These are phyloP conservation scores for Saccharomyces hybrid DNA, from an alignment of 1,139 yeast genomes.

Conservation along the genomic window DNA sequence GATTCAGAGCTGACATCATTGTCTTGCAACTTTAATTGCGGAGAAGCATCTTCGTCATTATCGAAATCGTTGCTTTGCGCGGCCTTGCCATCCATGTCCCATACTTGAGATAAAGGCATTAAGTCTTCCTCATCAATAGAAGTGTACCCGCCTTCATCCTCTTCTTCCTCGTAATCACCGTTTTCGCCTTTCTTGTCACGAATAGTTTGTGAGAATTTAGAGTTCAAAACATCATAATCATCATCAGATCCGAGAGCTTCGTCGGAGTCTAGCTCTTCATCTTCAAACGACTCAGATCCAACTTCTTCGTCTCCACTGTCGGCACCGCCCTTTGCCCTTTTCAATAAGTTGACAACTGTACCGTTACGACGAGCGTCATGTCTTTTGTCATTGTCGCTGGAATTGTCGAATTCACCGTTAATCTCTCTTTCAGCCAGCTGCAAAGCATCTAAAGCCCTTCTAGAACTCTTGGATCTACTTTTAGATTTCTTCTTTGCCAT, in stretches of 20 bases:
- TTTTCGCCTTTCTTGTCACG: slow-evolving; percentile 45
- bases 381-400: slow-evolving; percentile 33
- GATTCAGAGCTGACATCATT: slow-evolving; percentile 21
- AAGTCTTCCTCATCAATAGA: slow-evolving; percentile 66
- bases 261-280: slow-evolving; percentile 69
- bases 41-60: slow-evolving; percentile 28
- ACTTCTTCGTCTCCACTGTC: slow-evolving; percentile 33
- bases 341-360: slow-evolving; percentile 36
- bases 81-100: slow-evolving; percentile 70
- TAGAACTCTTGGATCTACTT: slow-evolving; percentile 29
- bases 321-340: slow-evolving; percentile 17
- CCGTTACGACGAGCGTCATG: slow-evolving; percentile 28
- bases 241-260: slow-evolving; percentile 73
- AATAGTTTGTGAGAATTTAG: slow-evolving; percentile 60
- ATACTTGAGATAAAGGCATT: slow-evolving; percentile 71
- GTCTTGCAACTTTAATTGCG: slow-evolving; percentile 14
- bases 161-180: slow-evolving; percentile 32
- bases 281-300: slow-evolving; percentile 44
- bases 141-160: slow-evolving; percentile 40
- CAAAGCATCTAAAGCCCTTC: slow-evolving; percentile 41
- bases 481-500: slow-evolving; percentile 31
- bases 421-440: slow-evolving; percentile 41
- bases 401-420: slow-evolving; percentile 28
- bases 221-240: slow-evolving; percentile 58
- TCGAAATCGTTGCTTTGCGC: slow-evolving; percentile 35